Conservation (phyloP, 176 grass and related monocot species). For the Oryza officinalis region DNA sequence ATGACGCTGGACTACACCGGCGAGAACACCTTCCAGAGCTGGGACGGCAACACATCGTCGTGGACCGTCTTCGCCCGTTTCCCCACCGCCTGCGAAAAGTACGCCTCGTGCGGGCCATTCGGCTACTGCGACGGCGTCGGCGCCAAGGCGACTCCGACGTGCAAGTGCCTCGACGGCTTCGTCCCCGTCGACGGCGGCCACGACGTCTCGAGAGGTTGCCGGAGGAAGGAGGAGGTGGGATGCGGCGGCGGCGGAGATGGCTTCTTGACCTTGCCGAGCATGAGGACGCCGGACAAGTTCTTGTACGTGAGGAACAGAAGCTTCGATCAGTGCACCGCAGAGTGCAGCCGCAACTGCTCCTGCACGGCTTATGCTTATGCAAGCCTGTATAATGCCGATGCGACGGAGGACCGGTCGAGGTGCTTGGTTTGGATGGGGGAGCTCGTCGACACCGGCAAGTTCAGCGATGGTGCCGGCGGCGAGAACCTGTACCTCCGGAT, state of each 20-base stretch:
- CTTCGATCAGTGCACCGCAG: conserved; percentile 24
- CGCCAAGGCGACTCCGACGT: conserved; percentile 13
- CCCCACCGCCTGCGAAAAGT: conserved; percentile 23
- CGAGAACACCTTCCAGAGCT: not conserved
- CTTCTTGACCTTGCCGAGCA: conserved; percentile 13
- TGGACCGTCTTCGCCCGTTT: not conserved
- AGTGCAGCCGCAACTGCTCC: conserved; percentile 48
- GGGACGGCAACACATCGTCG: not conserved
- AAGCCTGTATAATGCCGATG: not conserved
- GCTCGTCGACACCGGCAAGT: conserved; percentile 47
- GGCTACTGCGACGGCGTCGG: conserved; percentile 46
- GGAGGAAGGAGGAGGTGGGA: conserved; percentile 21
- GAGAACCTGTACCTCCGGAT: conserved; percentile 56
- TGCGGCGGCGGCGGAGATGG: not conserved
- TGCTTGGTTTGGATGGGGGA: conserved; percentile 64
- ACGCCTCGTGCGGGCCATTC: conserved; percentile 41
- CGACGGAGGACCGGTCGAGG: not conserved
- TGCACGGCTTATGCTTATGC: conserved; percentile 57
- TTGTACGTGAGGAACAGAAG: conserved; percentile 22
- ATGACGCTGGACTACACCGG: conserved; percentile 41
- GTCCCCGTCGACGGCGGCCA: conserved; percentile 19
- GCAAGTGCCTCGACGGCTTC: conserved; percentile 57
- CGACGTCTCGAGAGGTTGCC: conserved; percentile 45
- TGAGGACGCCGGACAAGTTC: conserved; percentile 32
- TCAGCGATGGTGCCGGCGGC: not conserved